Evolutionary conservation across 179 eudicot species (phyloP).

Genomic region (Beta macrorhiza): DNA sequence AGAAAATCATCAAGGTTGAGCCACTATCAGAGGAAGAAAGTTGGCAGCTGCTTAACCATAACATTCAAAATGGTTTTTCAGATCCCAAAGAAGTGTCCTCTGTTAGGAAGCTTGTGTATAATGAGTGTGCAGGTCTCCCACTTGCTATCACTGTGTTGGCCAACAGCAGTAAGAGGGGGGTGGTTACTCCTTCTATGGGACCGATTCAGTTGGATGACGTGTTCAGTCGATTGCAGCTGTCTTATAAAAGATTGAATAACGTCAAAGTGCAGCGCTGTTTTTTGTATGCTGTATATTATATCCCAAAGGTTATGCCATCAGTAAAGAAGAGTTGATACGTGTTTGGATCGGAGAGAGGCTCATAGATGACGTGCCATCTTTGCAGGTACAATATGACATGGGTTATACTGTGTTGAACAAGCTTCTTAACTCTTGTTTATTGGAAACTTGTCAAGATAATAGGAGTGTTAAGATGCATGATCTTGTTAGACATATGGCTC

Average conservation of each 20-base stretch:
- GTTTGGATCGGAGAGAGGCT: slow-evolving; percentile 21
- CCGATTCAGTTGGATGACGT: not conserved
- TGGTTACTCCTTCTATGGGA: not conserved
- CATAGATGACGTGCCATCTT: slow-evolving; percentile 19
- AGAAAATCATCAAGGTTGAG: slow-evolving; percentile 13
- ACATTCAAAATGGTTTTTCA: not conserved
- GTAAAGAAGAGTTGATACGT: slow-evolving; percentile 19
- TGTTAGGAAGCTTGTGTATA: slow-evolving; percentile 7
- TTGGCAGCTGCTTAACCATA: slow-evolving; percentile 20
- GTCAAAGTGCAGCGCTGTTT: slow-evolving; percentile 15
- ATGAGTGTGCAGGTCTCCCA: slow-evolving; percentile 22
- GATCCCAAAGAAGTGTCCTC: not conserved
- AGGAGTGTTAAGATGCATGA: slow-evolving; percentile 17
- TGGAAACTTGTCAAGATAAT: slow-evolving; percentile 15
- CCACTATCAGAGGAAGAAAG: slow-evolving; percentile 18
- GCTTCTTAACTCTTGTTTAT: slow-evolving; percentile 25
- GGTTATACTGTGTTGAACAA: slow-evolving; percentile 23
- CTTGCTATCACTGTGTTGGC: slow-evolving; percentile 22
- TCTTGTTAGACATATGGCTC: slow-evolving; percentile 17
- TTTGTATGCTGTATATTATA: slow-evolving; percentile 19
- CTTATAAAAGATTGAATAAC: slow-evolving; percentile 16
- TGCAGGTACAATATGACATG: slow-evolving; percentile 24
- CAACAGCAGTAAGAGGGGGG: slow-evolving; percentile 1
- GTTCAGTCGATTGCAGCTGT: not conserved
- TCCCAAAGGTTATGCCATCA: slow-evolving; percentile 18